phyloP scores from a whole-genome alignment of 1,284 basidiomycete genomes.

The Sporisorium scitamineum region DNA sequence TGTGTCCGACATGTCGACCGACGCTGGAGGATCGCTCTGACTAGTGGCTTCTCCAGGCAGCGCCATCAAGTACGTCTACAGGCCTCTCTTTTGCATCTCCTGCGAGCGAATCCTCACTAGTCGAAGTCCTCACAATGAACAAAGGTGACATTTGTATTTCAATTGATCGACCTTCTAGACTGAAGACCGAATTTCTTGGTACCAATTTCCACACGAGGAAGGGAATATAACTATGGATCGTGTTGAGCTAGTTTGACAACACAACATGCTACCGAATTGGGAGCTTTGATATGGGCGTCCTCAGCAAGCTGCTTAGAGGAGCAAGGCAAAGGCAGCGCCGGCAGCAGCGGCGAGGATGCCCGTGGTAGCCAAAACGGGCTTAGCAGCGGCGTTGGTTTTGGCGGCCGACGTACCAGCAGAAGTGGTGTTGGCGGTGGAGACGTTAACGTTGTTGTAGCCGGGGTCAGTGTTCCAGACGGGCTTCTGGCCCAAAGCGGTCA shows the following conservation, averaged over 20 bases:
- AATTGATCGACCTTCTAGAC: not conserved
- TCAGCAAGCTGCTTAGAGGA: constrained; percentile 8
- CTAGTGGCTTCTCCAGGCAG: not conserved
- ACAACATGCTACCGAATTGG: too few species aligned
- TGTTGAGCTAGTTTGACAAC: not conserved
- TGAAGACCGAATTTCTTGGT: not conserved
- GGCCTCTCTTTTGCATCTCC: too few species aligned
- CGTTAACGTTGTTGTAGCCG: constrained; percentile 44
- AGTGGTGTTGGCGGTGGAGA: constrained; percentile 14
- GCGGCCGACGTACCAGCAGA: constrained; percentile 9
- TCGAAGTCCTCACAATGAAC: too few species aligned
- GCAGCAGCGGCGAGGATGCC: constrained; percentile 21
- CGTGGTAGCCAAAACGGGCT: constrained; percentile 18
- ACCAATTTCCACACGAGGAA: not conserved
- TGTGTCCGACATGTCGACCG: not conserved
- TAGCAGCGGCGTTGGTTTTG: constrained; percentile 29
- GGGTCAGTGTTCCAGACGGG: constrained; percentile 57
- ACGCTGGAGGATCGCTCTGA: not conserved
- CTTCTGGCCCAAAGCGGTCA: constrained; percentile 62
- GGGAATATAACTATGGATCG: not conserved
- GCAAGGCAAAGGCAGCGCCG: constrained; percentile 12
- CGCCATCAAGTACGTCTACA: not conserved
- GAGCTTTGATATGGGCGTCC: not conserved
- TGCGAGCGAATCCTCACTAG: too few species aligned
- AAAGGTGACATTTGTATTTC: not conserved